These are phyloP conservation scores for Fusarium virguliforme DNA, from an alignment of 2,329 filamentous ascomycete genomes.

Conservation along the genomic window DNA sequence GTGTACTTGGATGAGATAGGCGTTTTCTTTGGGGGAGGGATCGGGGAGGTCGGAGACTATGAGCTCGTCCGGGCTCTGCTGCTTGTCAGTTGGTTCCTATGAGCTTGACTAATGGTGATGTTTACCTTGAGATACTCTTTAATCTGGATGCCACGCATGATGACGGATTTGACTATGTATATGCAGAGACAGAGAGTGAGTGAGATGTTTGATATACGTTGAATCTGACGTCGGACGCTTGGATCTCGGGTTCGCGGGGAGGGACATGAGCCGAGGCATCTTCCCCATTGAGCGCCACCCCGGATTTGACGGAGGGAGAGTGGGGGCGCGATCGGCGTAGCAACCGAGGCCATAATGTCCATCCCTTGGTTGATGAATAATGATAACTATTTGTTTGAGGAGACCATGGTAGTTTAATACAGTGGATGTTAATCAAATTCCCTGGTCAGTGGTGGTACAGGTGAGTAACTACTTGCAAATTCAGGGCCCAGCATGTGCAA, in stretches of 20 bases:
- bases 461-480: not conserved
- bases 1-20: constrained; percentile 91
- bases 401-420: not conserved
- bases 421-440: not conserved
- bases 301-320: not conserved
- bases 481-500: too few species aligned
- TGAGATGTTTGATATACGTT: not conserved
- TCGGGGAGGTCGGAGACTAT: constrained; percentile 82
- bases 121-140: constrained; percentile 81
- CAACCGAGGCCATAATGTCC: not conserved
- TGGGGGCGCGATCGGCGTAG: constrained; percentile 1
- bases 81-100: not conserved
- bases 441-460: not conserved
- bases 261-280: constrained; percentile 50
- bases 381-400: not conserved
- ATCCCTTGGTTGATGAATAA: not conserved
- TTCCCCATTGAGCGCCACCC: constrained; percentile 35
- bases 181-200: not conserved
- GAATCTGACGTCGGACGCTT: constrained; percentile 32
- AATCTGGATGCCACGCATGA: constrained; percentile 83
- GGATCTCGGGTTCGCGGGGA: constrained; percentile 45
- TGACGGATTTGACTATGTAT: constrained; percentile 48
- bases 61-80: constrained; percentile 84
- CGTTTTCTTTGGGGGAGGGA: constrained; percentile 77
- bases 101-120: not conserved